These are phyloP conservation scores for Castanea sativa DNA, from an alignment of 306 rosid genomes.

Conservation along the genomic window DNA sequence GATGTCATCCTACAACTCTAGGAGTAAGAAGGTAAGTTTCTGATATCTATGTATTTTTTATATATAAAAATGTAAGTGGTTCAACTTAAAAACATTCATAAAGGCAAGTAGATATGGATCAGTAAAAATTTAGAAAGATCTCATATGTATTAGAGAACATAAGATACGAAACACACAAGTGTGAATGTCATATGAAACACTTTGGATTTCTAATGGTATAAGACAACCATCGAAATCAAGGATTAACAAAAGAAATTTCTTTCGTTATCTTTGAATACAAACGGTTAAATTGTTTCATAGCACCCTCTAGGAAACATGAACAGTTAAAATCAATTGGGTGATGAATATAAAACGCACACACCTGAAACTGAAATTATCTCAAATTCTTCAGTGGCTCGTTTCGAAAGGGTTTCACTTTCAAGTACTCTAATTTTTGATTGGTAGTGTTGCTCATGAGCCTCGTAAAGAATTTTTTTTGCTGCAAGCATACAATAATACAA, in stretches of 20 bases:
- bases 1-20: too few relatives aligned
- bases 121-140: neutral
- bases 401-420: slow-evolving; percentile 24
- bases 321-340: slow-evolving; percentile 18
- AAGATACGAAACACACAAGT: neutral
- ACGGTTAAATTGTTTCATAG: slow-evolving; percentile 62
- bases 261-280: slow-evolving; percentile 18
- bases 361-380: slow-evolving; percentile 49
- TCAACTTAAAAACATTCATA: neutral
- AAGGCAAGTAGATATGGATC: neutral
- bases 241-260: slow-evolving; percentile 9
- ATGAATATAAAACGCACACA: slow-evolving; percentile 1
- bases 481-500: slow-evolving; percentile 33
- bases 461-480: slow-evolving; percentile 65
- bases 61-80: neutral
- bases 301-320: slow-evolving; percentile 46
- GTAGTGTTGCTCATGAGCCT: slow-evolving; percentile 67
- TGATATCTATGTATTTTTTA: too few relatives aligned
- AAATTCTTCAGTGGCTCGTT: slow-evolving; percentile 50
- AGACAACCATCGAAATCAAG: neutral
- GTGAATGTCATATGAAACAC: neutral
- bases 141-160: neutral
- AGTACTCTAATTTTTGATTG: slow-evolving; percentile 66
- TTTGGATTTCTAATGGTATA: neutral
- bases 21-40: too few relatives aligned